Evolutionary conservation across 495 filamentous ascomycete species (phyloP).

Genomic region (Aspergillus nidulans): DNA sequence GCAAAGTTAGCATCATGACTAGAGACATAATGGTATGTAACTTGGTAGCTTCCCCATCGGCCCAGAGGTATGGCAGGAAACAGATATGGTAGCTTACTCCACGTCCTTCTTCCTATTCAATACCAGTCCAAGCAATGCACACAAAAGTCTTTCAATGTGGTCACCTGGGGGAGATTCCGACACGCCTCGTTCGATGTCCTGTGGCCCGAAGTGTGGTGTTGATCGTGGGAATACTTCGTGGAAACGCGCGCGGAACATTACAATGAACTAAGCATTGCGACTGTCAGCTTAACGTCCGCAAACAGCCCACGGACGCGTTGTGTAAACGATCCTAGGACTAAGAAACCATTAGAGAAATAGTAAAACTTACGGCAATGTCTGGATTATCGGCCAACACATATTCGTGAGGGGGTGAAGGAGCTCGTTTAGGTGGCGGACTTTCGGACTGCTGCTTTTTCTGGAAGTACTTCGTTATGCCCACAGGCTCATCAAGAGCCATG

Average conservation of each 20-base stretch:
- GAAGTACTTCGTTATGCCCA: conserved; percentile 44
- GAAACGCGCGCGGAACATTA: conserved; percentile 95
- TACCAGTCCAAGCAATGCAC: conserved; percentile 79
- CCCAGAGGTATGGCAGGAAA: neutral
- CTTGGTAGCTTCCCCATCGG: neutral
- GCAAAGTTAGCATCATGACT: conserved; percentile 2
- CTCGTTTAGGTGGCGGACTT: conserved; percentile 68
- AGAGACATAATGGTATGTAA: neutral
- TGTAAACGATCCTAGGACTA: conserved; percentile 13
- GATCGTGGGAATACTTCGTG: conserved; percentile 82
- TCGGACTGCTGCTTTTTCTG: conserved; percentile 45
- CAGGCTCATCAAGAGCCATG: conserved; percentile 38
- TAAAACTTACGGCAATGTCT: conserved; percentile 74
- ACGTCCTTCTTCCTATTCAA: conserved; percentile 97
- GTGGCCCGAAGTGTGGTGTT: conserved; percentile 81
- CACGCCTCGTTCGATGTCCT: conserved; percentile 88
- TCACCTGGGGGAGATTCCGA: conserved; percentile 72
- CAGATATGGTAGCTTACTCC: conserved; percentile 64
- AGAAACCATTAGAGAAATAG: conserved; percentile 8
- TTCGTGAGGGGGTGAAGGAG: conserved; percentile 83
- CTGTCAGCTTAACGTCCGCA: conserved; percentile 34
- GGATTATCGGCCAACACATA: conserved; percentile 82
- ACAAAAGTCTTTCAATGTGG: conserved; percentile 80
- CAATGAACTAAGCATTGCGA: conserved; percentile 71
- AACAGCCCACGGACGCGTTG: conserved; percentile 27